Evolutionary conservation across 2,329 filamentous ascomycete genomes (phyloP), one percentile per base, ranked within the genome.

Genomic region (Dactylellina cionopaga): DNA sequence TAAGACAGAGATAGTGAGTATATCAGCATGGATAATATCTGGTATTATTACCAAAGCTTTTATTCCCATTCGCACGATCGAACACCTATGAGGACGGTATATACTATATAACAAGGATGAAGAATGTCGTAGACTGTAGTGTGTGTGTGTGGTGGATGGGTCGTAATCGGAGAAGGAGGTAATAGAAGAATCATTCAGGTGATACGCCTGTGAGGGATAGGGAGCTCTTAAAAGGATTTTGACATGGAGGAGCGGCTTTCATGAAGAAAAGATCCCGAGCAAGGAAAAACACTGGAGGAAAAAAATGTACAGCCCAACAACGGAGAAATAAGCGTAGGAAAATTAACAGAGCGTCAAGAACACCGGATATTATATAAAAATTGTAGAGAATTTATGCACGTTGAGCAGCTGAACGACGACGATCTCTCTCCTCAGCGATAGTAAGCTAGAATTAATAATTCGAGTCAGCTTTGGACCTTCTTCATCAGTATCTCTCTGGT

Each of bases 391-490:
- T 65, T 73, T 66, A 66, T 25, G 56, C 55, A 60, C 62, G 81
- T 81, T 52, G 44, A 29, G 76, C 70, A 47, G 74, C 56, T 78
- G 93, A 92, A 82, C 95, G 91, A 83, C 93, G 92, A 84, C 94
- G 93, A 85, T 99, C 94, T 87, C 94, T 89, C 92, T 99, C 94
- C 88, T 99, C 94, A 79, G 94, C 92, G 81, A 99, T 98, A 82
- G 90, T 89, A 84, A 98, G 92, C 92, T 88, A 66, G 56, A 76
- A 58, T 60, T 54, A 25, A 19, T 5, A 5, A 74, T 79, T 75
- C 80, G 5, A 33, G 62, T 74, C 74, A 75, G 71, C 41, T 6
- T 41, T 15, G 19, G 31, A 37, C 25, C 13, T 29, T 6, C 22
- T 37, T 5, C 25, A 4, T 19, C 17, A 33, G 15, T 47, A 5